These are phyloP conservation scores for Phytophthora pinifolia DNA, from an alignment of 352 stramenopile species.

Conservation along the genomic window DNA sequence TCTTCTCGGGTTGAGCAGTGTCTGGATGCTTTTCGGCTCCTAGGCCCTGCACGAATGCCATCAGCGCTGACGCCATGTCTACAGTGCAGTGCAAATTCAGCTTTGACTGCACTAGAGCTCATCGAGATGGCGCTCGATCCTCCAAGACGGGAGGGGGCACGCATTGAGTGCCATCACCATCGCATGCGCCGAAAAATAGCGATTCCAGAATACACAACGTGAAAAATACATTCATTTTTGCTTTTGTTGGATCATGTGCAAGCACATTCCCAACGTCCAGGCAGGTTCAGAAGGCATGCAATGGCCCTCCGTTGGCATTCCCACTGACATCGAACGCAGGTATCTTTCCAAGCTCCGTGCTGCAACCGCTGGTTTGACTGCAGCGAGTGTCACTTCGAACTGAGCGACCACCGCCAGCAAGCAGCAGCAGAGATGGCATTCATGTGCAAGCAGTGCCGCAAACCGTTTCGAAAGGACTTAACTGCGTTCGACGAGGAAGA, in stretches of 20 bases:
- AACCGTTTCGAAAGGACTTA: constrained; percentile 68
- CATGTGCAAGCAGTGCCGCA: constrained; percentile 66
- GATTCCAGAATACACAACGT: constrained; percentile 16
- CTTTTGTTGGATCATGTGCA: constrained; percentile 39
- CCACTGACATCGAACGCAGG: constrained; percentile 24
- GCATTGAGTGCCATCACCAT: neutral
- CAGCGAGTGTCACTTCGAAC: constrained; percentile 73
- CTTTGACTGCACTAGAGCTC: neutral
- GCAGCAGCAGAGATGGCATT: constrained; percentile 53
- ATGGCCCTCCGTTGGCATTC: neutral
- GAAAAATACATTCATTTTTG: neutral
- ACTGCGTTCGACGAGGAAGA: constrained; percentile 48
- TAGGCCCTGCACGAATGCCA: constrained; percentile 43
- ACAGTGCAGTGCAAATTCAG: constrained; percentile 7
- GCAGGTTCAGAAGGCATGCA: constrained; percentile 11
- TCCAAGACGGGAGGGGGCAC: too few species aligned
- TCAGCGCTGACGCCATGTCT: constrained; percentile 40
- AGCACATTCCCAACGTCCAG: constrained; percentile 45
- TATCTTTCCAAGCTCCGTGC: constrained; percentile 65
- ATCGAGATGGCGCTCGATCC: too few species aligned
- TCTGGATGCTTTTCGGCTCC: constrained; percentile 20
- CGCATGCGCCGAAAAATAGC: constrained; percentile 27
- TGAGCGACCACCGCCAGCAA: constrained; percentile 54
- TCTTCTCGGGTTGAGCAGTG: neutral
- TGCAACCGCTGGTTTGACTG: constrained; percentile 82